Conservation (phyloP, 805 yeast genomes). For the Yarrowia phangngaensis region DNA sequence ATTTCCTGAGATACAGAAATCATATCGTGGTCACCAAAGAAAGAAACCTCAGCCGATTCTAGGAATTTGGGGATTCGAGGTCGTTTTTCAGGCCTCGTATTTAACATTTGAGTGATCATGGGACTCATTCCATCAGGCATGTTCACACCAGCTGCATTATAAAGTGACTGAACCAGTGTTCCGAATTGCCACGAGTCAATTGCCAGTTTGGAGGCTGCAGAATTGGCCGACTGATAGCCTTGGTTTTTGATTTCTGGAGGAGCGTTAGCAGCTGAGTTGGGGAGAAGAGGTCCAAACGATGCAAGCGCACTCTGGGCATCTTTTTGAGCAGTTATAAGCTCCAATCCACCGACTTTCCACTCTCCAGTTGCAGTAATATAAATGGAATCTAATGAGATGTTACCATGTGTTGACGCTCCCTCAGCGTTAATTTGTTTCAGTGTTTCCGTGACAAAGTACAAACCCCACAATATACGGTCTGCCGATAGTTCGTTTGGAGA, state of each 20-base stretch:
- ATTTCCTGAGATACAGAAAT: slow-evolving; percentile 14
- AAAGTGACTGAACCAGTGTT: slow-evolving; percentile 37
- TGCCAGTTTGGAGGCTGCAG: slow-evolving; percentile 32
- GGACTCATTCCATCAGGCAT: slow-evolving; percentile 21
- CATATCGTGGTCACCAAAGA: slow-evolving; percentile 21
- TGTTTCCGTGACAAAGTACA: slow-evolving; percentile 50
- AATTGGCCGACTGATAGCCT: slow-evolving; percentile 45
- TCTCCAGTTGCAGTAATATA: slow-evolving; percentile 69
- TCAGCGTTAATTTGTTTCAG: slow-evolving; percentile 57
- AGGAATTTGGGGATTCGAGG: slow-evolving; percentile 16
- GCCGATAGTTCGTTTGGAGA: slow-evolving; percentile 29
- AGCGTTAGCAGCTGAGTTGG: slow-evolving; percentile 29
- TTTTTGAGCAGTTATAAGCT: slow-evolving; percentile 52
- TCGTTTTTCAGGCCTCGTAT: slow-evolving; percentile 5
- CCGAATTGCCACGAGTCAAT: slow-evolving; percentile 68
- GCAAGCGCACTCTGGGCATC: slow-evolving; percentile 38
- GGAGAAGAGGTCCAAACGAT: slow-evolving; percentile 9
- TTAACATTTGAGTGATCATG: slow-evolving; percentile 15
- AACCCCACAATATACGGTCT: slow-evolving; percentile 50
- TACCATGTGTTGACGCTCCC: slow-evolving; percentile 59
- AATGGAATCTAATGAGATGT: slow-evolving; percentile 53
- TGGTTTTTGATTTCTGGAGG: slow-evolving; percentile 54
- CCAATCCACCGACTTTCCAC: slow-evolving; percentile 83
- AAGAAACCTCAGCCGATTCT: slow-evolving; percentile 12
- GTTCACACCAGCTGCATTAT: slow-evolving; percentile 4